These are phyloP conservation scores for Neocallimastix lanati DNA, from an alignment of 192 early-diverging fungal genomes.

Conservation along the genomic window DNA sequence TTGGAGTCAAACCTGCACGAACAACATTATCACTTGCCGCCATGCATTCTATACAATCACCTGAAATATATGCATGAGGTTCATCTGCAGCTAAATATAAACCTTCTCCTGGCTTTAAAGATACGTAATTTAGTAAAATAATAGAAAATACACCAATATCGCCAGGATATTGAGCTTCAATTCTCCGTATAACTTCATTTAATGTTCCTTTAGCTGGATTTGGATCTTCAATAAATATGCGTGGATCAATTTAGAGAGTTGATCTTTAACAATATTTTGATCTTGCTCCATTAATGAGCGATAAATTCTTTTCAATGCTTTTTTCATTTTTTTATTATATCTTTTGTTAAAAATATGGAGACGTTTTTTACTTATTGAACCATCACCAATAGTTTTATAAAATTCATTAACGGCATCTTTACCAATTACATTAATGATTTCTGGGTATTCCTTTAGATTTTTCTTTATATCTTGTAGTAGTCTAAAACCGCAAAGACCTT, in stretches of 20 bases:
- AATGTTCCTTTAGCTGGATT: constrained; percentile 3
- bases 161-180: constrained; percentile 67
- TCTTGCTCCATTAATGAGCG: constrained; percentile 34
- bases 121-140: constrained; percentile 75
- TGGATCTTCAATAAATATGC: constrained; percentile 11
- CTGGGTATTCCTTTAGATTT: constrained; percentile 52
- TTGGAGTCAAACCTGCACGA: no score
- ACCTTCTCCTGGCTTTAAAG: constrained; percentile 61
- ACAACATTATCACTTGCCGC: constrained; percentile 94
- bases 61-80: constrained; percentile 88
- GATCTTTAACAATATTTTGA: constrained; percentile 19
- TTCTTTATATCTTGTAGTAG: constrained; percentile 55
- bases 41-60: constrained; percentile 97
- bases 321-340: constrained; percentile 13
- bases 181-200: constrained; percentile 49
- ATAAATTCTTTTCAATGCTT: constrained; percentile 32
- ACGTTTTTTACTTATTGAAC: no score
- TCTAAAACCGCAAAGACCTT: constrained; percentile 84
- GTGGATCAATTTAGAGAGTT: constrained; percentile 32
- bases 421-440: constrained; percentile 53
- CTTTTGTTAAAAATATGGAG: no score
- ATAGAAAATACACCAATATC: constrained; percentile 81
- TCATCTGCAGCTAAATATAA: constrained; percentile 93
- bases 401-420: constrained; percentile 20
- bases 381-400: constrained; percentile 3